Conservation (phyloP, 805 yeast genomes). For the Candida golubevii region DNA sequence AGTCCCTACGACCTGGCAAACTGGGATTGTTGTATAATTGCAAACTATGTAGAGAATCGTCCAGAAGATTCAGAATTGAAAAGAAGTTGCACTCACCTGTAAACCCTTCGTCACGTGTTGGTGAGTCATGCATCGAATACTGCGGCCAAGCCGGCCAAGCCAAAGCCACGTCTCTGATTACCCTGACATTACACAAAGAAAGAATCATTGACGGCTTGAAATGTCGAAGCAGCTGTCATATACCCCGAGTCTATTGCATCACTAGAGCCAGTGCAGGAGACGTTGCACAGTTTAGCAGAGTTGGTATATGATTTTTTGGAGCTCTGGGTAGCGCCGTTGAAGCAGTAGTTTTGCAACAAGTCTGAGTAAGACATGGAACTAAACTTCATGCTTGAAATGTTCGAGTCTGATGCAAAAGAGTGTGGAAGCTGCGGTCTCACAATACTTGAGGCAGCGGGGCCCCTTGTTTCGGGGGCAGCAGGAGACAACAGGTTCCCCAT, state of each 20-base stretch:
- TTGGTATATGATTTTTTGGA: slow-evolving; percentile 1
- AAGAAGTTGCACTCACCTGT: too few relatives aligned
- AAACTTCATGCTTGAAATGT: slow-evolving; percentile 15
- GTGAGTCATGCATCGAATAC: too few relatives aligned
- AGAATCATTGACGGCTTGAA: slow-evolving; percentile 21
- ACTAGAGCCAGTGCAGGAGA: slow-evolving; percentile 12
- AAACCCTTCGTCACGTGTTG: too few relatives aligned
- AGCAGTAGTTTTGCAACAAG: slow-evolving; percentile 34
- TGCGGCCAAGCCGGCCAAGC: too few relatives aligned
- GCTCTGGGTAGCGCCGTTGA: slow-evolving; percentile 24
- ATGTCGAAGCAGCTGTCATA: slow-evolving; percentile 23
- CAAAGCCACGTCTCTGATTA: too few relatives aligned
- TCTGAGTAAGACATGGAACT: slow-evolving; percentile 29
- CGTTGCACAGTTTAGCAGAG: slow-evolving; percentile 6
- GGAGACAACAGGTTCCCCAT: neutral
- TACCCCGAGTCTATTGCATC: slow-evolving; percentile 18
- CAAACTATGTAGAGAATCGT: too few relatives aligned
- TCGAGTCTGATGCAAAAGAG: slow-evolving; percentile 1
- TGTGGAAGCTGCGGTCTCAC: neutral
- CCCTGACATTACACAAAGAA: slow-evolving; percentile 1
- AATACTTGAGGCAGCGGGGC: neutral
- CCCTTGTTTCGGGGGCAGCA: neutral
- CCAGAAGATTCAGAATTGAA: too few relatives aligned
- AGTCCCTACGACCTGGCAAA: too few relatives aligned
- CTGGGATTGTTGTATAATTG: too few relatives aligned